Percentiles rank a stretch among this genome's conserved stretches.
Conservation (phyloP, 148 eudicot genomes). For the Silene latifolia region DNA sequence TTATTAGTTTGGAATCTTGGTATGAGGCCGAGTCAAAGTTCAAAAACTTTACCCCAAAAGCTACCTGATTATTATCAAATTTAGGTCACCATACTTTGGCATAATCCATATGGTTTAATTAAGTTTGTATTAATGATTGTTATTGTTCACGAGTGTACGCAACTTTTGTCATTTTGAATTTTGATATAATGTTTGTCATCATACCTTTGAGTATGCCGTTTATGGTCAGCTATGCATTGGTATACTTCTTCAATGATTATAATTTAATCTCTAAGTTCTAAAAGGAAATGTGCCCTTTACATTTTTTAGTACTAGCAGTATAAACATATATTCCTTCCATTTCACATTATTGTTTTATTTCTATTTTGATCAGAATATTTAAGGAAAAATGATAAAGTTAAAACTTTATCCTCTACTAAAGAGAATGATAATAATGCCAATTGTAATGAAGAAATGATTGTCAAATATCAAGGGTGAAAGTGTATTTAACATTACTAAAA, state of each 20-base stretch:
- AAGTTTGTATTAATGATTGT: not conserved
- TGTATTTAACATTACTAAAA: no score
- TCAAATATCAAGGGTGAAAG: no score
- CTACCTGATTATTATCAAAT: conserved; percentile 1
- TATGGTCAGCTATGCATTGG: not conserved
- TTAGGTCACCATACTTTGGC: not conserved
- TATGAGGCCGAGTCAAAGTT: conserved; percentile 19
- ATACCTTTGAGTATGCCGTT: not conserved
- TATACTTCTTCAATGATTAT: not conserved
- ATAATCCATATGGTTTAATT: not conserved
- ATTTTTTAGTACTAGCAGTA: not conserved
- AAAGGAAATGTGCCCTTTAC: not conserved
- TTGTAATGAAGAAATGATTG: no score
- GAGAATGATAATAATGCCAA: no score
- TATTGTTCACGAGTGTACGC: not conserved
- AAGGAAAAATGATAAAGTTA: no score
- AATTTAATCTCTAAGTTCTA: no score
- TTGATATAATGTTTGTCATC: not conserved
- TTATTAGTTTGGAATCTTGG: conserved; percentile 27
- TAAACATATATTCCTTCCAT: no score
- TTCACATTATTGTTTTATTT: no score
- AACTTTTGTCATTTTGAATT: not conserved
- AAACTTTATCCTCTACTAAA: no score
- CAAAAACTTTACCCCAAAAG: conserved; percentile 18
- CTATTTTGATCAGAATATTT: no score